phyloP scores from a whole-genome alignment of 371 early-diverging fungal genomes.

The Mortierella sp. region DNA sequence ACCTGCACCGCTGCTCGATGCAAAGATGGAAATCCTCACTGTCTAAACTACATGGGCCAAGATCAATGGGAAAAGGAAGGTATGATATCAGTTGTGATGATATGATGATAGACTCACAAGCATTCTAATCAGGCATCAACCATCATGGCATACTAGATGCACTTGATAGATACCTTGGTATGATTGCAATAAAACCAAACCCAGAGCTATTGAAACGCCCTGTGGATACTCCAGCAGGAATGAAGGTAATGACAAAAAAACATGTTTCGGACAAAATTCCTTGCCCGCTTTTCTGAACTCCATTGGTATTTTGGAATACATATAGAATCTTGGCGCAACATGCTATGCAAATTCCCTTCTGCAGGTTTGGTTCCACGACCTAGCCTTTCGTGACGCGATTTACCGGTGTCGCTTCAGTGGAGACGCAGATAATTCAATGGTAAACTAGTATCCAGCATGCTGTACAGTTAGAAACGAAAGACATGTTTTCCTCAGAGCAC shows the following conservation, averaged over 20 bases:
- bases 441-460: background rate
- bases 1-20: constrained; percentile 40
- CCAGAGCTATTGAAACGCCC: constrained; percentile 18
- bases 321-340: constrained; percentile 65
- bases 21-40: constrained; percentile 61
- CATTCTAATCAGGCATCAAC: background rate
- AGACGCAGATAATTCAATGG: constrained; percentile 27
- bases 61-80: constrained; percentile 58
- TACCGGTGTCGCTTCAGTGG: constrained; percentile 28
- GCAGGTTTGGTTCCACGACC: constrained; percentile 61
- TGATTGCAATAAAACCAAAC: background rate
- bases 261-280: constrained; percentile 28
- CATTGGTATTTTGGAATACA: background rate
- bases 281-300: background rate
- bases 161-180: constrained; percentile 31
- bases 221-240: constrained; percentile 28
- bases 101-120: background rate
- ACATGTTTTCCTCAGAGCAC: no score
- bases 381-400: constrained; percentile 50
- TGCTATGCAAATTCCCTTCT: constrained; percentile 65
- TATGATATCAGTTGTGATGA: constrained; percentile 7
- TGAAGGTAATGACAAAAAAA: constrained; percentile 25
- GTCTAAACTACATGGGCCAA: constrained; percentile 59
- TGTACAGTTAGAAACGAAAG: background rate
- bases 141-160: constrained; percentile 35